Evolutionary conservation across 2,329 filamentous ascomycete genomes (phyloP).

Genomic region (Endothia cerciana): DNA sequence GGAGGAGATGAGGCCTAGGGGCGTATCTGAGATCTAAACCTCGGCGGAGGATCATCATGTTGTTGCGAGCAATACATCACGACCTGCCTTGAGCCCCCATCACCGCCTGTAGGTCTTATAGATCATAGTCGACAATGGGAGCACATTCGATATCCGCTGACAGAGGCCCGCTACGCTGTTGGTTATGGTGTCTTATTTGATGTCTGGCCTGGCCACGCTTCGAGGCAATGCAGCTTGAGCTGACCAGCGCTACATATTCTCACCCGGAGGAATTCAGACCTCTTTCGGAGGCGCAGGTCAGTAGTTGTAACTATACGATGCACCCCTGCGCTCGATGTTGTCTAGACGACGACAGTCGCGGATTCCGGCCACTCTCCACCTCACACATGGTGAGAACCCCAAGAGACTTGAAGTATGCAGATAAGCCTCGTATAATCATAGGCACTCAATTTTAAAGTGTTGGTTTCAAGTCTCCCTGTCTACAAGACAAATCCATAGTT

Average conservation of each 20-base stretch:
- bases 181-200: not conserved
- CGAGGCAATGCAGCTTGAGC: not conserved
- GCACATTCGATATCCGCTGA: not conserved
- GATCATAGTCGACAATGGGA: not conserved
- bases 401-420: too few relatives aligned
- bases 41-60: not conserved
- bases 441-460: too few relatives aligned
- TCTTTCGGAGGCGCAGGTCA: too few relatives aligned
- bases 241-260: too few relatives aligned
- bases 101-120: not conserved
- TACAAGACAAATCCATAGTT: not conserved
- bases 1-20: not conserved
- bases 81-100: not conserved
- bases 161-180: not conserved
- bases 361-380: too few relatives aligned
- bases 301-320: too few relatives aligned
- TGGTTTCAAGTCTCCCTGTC: too few relatives aligned
- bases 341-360: too few relatives aligned
- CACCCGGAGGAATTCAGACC: too few relatives aligned
- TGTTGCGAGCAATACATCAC: not conserved
- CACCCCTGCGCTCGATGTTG: too few relatives aligned
- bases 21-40: not conserved
- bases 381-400: too few relatives aligned
- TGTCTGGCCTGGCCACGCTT: not conserved
- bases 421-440: too few relatives aligned